Evolutionary conservation across 805 yeast genomes (phyloP).

Genomic region (Sugiyamaella floridensis): DNA sequence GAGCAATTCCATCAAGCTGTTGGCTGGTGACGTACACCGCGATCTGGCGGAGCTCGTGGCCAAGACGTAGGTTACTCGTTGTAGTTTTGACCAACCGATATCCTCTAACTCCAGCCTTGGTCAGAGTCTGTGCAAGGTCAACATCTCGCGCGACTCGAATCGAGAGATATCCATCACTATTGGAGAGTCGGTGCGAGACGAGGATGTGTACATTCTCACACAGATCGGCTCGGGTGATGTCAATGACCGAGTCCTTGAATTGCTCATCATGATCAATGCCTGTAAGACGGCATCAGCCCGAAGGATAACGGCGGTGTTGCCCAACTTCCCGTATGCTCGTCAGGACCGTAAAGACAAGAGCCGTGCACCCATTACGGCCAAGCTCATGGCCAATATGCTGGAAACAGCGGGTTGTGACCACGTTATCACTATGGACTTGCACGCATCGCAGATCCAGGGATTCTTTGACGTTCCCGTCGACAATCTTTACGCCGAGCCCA

Average conservation of each 20-base stretch:
- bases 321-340: slow-evolving; percentile 95
- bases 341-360: slow-evolving; percentile 96
- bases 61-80: slow-evolving; percentile 35
- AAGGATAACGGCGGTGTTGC: slow-evolving; percentile 89
- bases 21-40: slow-evolving; percentile 59
- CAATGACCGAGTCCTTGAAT: slow-evolving; percentile 81
- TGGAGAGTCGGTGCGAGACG: slow-evolving; percentile 88
- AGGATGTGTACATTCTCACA: slow-evolving; percentile 45
- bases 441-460: slow-evolving; percentile 97
- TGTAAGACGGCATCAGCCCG: slow-evolving; percentile 94
- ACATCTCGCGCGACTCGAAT: slow-evolving; percentile 77
- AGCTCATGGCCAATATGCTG: slow-evolving; percentile 84
- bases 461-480: slow-evolving; percentile 95
- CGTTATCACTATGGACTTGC: slow-evolving; percentile 94
- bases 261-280: slow-evolving; percentile 85
- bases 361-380: slow-evolving; percentile 95
- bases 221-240: slow-evolving; percentile 85
- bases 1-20: slow-evolving; percentile 49
- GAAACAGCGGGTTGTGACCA: slow-evolving; percentile 96
- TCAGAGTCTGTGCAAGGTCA: slow-evolving; percentile 60
- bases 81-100: too few relatives aligned
- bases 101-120: slow-evolving; percentile 41
- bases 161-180: slow-evolving; percentile 81
- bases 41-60: slow-evolving; percentile 73
- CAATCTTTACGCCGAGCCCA: slow-evolving; percentile 92